These are phyloP conservation scores for Fusarium graminum DNA, from an alignment of 2,329 filamentous ascomycete species.

Conservation along the genomic window DNA sequence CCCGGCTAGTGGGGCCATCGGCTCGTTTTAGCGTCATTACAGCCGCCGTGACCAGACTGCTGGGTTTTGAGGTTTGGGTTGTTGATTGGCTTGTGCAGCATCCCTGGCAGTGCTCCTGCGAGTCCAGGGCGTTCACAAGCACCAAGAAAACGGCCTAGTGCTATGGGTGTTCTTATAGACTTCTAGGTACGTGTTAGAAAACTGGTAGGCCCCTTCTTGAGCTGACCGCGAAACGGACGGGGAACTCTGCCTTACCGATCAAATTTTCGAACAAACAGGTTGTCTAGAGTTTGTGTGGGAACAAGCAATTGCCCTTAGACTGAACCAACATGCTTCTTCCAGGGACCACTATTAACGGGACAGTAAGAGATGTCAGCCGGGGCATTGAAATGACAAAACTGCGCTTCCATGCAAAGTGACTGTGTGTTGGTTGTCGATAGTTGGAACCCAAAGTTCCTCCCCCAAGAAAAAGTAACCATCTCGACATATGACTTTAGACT, in stretches of 20 bases:
- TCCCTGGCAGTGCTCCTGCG: slow-evolving; percentile 27
- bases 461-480: not conserved
- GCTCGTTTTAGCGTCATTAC: slow-evolving; percentile 49
- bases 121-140: slow-evolving; percentile 40
- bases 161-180: slow-evolving; percentile 22
- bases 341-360: not conserved
- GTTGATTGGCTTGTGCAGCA: slow-evolving; percentile 44
- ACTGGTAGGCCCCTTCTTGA: slow-evolving; percentile 1
- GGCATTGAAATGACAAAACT: not conserved
- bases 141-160: slow-evolving; percentile 23
- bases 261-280: not conserved
- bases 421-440: slow-evolving; percentile 13
- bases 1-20: slow-evolving; percentile 45
- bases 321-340: slow-evolving; percentile 22
- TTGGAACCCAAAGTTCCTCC: not conserved
- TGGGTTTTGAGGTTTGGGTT: slow-evolving; percentile 41
- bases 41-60: slow-evolving; percentile 54
- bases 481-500: slow-evolving; percentile 1
- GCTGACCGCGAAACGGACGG: slow-evolving; percentile 20
- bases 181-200: slow-evolving; percentile 2
- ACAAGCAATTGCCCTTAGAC: slow-evolving; percentile 12
- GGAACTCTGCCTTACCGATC: slow-evolving; percentile 10
- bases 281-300: not conserved
- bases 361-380: not conserved
- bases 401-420: slow-evolving; percentile 22